Evolutionary conservation across 352 stramenopile species (phyloP).

Genomic region (Albugo laibachii): DNA sequence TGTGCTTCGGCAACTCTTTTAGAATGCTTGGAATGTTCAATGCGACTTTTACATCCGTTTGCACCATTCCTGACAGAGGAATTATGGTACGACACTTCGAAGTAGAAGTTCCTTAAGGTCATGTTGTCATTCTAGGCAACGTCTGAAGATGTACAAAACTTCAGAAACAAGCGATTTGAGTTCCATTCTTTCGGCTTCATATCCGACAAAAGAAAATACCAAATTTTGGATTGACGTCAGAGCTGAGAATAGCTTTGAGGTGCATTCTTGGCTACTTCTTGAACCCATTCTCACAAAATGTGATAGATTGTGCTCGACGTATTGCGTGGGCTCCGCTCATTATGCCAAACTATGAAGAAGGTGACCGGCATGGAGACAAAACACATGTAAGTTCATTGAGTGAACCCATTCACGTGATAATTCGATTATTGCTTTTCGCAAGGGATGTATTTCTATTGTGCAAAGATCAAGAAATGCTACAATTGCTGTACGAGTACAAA

Average conservation of each 20-base stretch:
- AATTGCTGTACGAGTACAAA: constrained; percentile 16
- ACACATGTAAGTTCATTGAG: constrained; percentile 8
- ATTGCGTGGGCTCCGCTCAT: constrained; percentile 86
- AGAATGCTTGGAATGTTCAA: constrained; percentile 86
- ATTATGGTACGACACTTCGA: constrained; percentile 82
- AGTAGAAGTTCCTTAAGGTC: constrained; percentile 31
- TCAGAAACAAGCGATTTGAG: constrained; percentile 9
- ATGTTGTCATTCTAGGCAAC: constrained; percentile 16
- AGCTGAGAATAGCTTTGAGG: constrained; percentile 76
- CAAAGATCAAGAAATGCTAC: constrained; percentile 11
- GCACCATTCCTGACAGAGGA: constrained; percentile 99
- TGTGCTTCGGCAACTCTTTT: constrained; percentile 87
- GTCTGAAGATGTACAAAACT: constrained; percentile 1
- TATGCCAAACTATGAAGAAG: constrained; percentile 64
- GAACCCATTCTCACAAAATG: not conserved
- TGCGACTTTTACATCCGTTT: constrained; percentile 95
- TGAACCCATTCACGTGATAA: constrained; percentile 2
- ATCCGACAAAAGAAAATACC: constrained; percentile 75
- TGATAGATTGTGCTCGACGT: constrained; percentile 65
- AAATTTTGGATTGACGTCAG: constrained; percentile 54
- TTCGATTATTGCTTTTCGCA: constrained; percentile 1
- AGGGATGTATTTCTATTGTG: constrained; percentile 5
- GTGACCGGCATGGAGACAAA: constrained; percentile 14
- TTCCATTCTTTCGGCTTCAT: constrained; percentile 42
- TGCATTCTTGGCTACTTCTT: constrained; percentile 5